phyloP scores from a whole-genome alignment of 768 basidiomycete species.

The Omphalotus guepiniiformis region DNA sequence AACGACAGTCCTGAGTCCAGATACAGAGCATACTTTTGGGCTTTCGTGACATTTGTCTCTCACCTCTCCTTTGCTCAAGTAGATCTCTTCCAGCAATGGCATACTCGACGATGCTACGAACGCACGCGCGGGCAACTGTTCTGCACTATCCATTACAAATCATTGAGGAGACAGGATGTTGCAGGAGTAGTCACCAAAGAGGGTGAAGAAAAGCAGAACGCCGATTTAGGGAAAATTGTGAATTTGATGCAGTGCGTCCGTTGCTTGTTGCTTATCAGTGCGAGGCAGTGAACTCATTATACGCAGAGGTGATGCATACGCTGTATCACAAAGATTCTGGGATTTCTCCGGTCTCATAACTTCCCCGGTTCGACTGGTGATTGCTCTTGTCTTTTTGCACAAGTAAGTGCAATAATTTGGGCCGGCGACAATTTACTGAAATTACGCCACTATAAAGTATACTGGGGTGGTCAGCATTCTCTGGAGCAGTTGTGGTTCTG shows the following conservation, averaged over 20 bases:
- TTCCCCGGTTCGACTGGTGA: constrained; percentile 58
- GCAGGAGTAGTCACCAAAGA: constrained; percentile 40
- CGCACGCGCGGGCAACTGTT: constrained; percentile 69
- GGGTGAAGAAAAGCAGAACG: constrained; percentile 35
- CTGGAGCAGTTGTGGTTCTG: constrained; percentile 63
- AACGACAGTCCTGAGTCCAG: constrained; percentile 37
- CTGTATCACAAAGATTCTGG: constrained; percentile 71
- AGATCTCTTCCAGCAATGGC: constrained; percentile 62
- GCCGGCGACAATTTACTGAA: background rate
- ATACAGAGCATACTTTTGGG: constrained; percentile 52
- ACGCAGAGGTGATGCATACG: constrained; percentile 62
- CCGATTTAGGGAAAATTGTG: constrained; percentile 67
- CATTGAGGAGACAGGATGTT: constrained; percentile 55
- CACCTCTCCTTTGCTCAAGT: constrained; percentile 66
- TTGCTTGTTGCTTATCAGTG: background rate
- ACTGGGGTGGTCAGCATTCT: constrained; percentile 74
- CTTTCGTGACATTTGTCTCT: constrained; percentile 53
- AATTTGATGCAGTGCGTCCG: constrained; percentile 67
- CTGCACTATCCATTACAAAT: constrained; percentile 66
- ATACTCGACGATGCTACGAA: constrained; percentile 66
- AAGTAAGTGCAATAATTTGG: constrained; percentile 37
- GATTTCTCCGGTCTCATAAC: constrained; percentile 62
- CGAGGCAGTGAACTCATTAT: background rate
- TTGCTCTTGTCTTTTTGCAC: constrained; percentile 70
- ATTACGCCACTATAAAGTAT: constrained; percentile 43